These are phyloP conservation scores for Grigorovia humatica DNA, from an alignment of 805 yeast species.

Conservation along the genomic window DNA sequence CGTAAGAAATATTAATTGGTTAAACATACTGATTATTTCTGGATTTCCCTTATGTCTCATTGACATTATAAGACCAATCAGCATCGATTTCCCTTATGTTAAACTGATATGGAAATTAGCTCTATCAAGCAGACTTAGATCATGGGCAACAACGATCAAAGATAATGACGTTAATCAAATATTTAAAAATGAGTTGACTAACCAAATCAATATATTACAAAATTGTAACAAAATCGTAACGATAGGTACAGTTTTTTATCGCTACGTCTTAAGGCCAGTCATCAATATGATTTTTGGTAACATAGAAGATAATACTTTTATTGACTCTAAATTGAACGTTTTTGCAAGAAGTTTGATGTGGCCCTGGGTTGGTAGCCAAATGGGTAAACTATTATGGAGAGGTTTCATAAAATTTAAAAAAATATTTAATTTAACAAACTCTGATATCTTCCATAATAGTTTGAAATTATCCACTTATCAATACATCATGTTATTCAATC, in stretches of 20 bases:
- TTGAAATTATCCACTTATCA: slow-evolving; percentile 14
- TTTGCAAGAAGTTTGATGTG: slow-evolving; percentile 6
- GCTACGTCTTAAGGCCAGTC: neutral
- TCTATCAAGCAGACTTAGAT: slow-evolving; percentile 6
- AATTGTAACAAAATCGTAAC: neutral
- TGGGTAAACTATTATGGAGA: slow-evolving; percentile 7
- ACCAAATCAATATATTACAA: slow-evolving; percentile 2
- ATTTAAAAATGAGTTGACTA: neutral
- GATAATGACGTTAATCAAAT: neutral
- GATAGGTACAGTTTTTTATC: neutral
- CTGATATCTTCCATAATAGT: neutral
- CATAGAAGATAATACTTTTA: neutral
- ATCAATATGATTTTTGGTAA: neutral
- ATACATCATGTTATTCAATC: slow-evolving; percentile 15
- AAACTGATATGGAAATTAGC: slow-evolving; percentile 14
- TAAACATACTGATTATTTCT: slow-evolving; percentile 11
- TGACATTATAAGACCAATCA: slow-evolving; percentile 1
- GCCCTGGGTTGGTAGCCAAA: slow-evolving; percentile 13
- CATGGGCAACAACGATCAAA: slow-evolving; percentile 5
- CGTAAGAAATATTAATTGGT: slow-evolving; percentile 10
- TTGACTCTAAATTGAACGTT: neutral
- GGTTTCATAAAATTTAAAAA: slow-evolving; percentile 6
- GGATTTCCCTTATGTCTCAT: slow-evolving; percentile 17
- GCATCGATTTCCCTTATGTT: slow-evolving; percentile 4
- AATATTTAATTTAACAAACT: slow-evolving; percentile 1